These are phyloP conservation scores for Funneliformis mosseae DNA, from an alignment of 192 early-diverging fungal genomes.

Conservation along the genomic window DNA sequence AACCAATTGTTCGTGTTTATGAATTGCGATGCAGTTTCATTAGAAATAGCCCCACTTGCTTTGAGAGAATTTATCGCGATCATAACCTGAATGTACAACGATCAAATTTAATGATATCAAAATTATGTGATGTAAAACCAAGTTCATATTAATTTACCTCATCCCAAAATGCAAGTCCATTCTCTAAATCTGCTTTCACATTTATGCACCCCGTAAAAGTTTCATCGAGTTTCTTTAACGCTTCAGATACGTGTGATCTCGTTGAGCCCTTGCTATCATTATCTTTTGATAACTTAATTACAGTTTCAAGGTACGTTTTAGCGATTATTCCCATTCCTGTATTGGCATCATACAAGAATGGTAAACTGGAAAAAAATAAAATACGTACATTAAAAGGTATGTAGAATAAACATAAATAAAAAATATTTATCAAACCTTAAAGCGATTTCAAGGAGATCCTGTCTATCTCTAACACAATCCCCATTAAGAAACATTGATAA, in stretches of 20 bases:
- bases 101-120: background rate
- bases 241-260: conserved; percentile 30
- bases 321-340: conserved; percentile 54
- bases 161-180: conserved; percentile 58
- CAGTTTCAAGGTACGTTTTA: conserved; percentile 52
- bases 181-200: conserved; percentile 49
- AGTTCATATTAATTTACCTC: conserved; percentile 17
- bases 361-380: conserved; percentile 40
- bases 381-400: background rate
- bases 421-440: conserved; percentile 33
- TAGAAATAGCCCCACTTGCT: background rate
- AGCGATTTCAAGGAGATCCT: conserved; percentile 53
- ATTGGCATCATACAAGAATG: conserved; percentile 57
- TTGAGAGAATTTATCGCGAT: conserved; percentile 21
- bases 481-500: conserved; percentile 57
- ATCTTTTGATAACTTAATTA: conserved; percentile 31
- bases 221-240: conserved; percentile 45
- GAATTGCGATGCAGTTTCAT: conserved; percentile 27
- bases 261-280: conserved; percentile 17
- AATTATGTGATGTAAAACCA: background rate
- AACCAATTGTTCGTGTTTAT: conserved; percentile 33
- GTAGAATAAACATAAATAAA: background rate
- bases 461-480: conserved; percentile 48
- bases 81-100: background rate
- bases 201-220: conserved; percentile 44